These are phyloP conservation scores for Fraxinus floribunda DNA, from an alignment of 305 asterid species.

Conservation along the genomic window DNA sequence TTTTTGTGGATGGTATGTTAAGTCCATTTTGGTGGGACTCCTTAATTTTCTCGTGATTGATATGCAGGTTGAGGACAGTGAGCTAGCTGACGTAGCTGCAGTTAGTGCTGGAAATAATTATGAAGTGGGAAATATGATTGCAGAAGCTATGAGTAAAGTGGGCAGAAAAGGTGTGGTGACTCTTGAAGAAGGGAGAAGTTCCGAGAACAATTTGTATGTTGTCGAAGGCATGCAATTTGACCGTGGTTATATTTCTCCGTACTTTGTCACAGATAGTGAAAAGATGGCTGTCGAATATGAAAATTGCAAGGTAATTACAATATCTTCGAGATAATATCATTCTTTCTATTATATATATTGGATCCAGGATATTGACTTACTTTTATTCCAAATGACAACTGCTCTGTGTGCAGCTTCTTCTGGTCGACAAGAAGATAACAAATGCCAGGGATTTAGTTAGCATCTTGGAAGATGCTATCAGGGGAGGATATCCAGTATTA, in stretches of 20 bases:
- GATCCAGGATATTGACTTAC: not conserved
- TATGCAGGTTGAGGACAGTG: constrained; percentile 81
- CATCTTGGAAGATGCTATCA: constrained; percentile 51
- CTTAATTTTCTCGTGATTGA: not conserved
- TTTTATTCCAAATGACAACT: not conserved
- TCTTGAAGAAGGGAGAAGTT: constrained; percentile 52
- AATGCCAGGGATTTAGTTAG: constrained; percentile 46
- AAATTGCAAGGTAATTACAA: constrained; percentile 39
- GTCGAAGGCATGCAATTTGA: constrained; percentile 62
- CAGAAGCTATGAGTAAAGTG: constrained; percentile 53
- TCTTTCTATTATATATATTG: not conserved
- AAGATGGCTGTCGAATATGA: constrained; percentile 49
- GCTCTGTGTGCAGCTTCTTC: constrained; percentile 33
- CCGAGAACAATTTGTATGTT: constrained; percentile 45
- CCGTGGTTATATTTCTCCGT: constrained; percentile 53
- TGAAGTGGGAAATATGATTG: constrained; percentile 56
- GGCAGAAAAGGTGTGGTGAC: constrained; percentile 53
- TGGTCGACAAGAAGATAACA: constrained; percentile 51
- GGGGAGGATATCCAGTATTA: constrained; percentile 44
- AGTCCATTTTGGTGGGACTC: not conserved
- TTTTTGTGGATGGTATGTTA: not conserved
- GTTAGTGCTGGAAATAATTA: constrained; percentile 74
- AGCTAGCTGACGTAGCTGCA: constrained; percentile 91
- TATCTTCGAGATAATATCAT: not conserved
- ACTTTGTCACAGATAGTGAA: constrained; percentile 51